Evolutionary conservation across 805 yeast species (phyloP).

Genomic region (Metschnikowia sp.): DNA sequence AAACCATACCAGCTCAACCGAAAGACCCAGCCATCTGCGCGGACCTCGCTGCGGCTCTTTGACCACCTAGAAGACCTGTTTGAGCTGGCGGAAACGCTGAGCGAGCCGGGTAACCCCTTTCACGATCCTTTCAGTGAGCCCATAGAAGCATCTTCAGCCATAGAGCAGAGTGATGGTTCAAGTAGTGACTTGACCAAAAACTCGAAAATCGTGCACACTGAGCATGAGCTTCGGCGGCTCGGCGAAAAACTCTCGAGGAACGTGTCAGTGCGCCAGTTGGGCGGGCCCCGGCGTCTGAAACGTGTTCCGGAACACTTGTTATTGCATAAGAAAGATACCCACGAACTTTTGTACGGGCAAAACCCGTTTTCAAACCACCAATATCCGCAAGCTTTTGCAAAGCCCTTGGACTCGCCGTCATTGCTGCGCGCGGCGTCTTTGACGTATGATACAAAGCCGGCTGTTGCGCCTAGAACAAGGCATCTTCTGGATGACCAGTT

Average conservation of each 20-base stretch:
- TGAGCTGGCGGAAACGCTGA: constrained; percentile 15
- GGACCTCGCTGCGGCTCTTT: constrained; percentile 10
- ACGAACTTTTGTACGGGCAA: constrained; percentile 21
- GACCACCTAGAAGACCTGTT: constrained; percentile 15
- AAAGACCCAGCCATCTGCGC: not conserved
- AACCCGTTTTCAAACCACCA: constrained; percentile 15
- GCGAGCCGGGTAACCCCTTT: not conserved
- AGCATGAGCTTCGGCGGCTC: constrained; percentile 29
- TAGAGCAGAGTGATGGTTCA: not conserved
- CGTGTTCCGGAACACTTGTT: constrained; percentile 4
- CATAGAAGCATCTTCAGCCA: not conserved
- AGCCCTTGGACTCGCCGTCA: constrained; percentile 1
- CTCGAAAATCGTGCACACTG: constrained; percentile 8
- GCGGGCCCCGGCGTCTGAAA: constrained; percentile 1
- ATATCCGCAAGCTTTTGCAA: constrained; percentile 15
- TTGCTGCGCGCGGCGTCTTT: constrained; percentile 12
- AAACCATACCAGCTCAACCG: constrained; percentile 6
- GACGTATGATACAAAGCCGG: not conserved
- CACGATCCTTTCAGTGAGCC: not conserved
- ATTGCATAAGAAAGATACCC: constrained; percentile 22
- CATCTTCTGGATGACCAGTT: constrained; percentile 5
- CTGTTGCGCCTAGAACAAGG: constrained; percentile 4
- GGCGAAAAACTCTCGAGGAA: constrained; percentile 36
- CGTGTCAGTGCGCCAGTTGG: constrained; percentile 26
- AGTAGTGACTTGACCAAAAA: not conserved